Conservation (phyloP, 306 rosid species). For the Corylus americana region DNA sequence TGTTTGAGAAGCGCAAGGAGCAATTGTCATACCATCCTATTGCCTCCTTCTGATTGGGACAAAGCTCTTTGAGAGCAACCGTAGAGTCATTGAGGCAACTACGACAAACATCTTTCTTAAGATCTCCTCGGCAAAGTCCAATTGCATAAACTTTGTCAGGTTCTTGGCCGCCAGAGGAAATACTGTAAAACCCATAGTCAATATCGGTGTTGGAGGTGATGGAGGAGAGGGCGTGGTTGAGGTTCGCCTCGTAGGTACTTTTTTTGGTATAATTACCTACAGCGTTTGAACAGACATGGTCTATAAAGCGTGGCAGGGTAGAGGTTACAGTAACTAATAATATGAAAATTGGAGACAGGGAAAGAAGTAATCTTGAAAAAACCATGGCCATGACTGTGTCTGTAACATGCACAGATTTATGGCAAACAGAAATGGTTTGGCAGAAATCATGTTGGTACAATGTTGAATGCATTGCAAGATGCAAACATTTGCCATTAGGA, state of each 20-base stretch:
- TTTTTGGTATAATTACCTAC: conserved; percentile 30
- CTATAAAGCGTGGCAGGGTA: not conserved
- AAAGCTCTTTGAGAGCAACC: not conserved
- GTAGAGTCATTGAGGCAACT: conserved; percentile 30
- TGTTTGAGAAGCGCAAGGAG: conserved; percentile 26
- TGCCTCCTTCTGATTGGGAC: conserved; percentile 37
- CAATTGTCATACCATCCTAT: conserved; percentile 29
- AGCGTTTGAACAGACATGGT: not conserved
- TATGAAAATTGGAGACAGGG: not conserved
- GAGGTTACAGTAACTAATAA: not conserved
- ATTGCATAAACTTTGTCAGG: conserved; percentile 22
- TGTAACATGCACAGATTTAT: not conserved
- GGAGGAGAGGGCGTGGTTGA: conserved; percentile 27
- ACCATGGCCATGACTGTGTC: not conserved
- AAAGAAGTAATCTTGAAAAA: not conserved
- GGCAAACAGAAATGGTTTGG: no score
- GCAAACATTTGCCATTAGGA: no score
- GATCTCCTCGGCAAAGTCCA: conserved; percentile 34
- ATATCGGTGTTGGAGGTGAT: not conserved
- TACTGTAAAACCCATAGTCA: conserved; percentile 14
- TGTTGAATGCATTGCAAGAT: no score
- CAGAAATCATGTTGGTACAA: no score
- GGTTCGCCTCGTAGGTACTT: conserved; percentile 31
- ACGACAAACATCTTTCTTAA: conserved; percentile 10
- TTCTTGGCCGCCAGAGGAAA: not conserved